A percentile compares a stretch with the other conserved stretches of the same genome.
Evolutionary conservation across 1,139 yeast species (phyloP).

Genomic region (Williopsis jadinii): DNA sequence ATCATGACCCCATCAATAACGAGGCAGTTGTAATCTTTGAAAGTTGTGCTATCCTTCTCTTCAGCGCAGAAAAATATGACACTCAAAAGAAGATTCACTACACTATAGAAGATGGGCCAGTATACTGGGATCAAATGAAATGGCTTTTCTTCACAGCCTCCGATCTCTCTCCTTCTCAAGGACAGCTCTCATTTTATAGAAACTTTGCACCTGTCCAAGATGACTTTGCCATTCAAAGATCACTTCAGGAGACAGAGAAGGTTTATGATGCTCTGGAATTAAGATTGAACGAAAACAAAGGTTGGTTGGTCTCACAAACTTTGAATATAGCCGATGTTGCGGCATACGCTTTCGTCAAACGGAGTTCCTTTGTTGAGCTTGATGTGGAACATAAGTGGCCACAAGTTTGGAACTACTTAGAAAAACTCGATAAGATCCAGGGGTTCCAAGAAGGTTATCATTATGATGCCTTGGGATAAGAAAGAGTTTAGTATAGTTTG

Average conservation of each 20-base stretch:
- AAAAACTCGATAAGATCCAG: slow-evolving; percentile 28
- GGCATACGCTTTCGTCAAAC: slow-evolving; percentile 28
- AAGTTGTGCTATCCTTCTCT: slow-evolving; percentile 50
- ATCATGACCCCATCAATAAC: slow-evolving; percentile 31
- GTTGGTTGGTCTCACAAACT: slow-evolving; percentile 47
- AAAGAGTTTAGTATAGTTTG: no score
- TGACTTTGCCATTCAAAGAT: slow-evolving; percentile 42
- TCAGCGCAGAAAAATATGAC: slow-evolving; percentile 45
- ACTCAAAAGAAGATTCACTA: slow-evolving; percentile 36
- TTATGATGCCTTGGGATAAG: neutral
- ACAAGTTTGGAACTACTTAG: slow-evolving; percentile 34
- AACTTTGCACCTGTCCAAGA: slow-evolving; percentile 36
- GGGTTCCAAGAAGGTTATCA: slow-evolving; percentile 31
- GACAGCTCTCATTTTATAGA: slow-evolving; percentile 42
- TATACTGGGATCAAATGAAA: slow-evolving; percentile 42
- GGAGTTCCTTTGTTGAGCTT: slow-evolving; percentile 10
- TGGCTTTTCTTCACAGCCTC: slow-evolving; percentile 49
- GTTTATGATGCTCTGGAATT: slow-evolving; percentile 43
- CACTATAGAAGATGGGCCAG: slow-evolving; percentile 29
- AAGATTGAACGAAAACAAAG: slow-evolving; percentile 35
- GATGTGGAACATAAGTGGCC: slow-evolving; percentile 31
- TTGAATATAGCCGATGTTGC: slow-evolving; percentile 44
- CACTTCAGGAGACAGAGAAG: slow-evolving; percentile 40
- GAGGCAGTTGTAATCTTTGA: slow-evolving; percentile 35
- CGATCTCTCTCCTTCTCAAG: slow-evolving; percentile 46